These are phyloP conservation scores for Athelia psychrophila DNA, from an alignment of 1,284 basidiomycete genomes.

Conservation along the genomic window DNA sequence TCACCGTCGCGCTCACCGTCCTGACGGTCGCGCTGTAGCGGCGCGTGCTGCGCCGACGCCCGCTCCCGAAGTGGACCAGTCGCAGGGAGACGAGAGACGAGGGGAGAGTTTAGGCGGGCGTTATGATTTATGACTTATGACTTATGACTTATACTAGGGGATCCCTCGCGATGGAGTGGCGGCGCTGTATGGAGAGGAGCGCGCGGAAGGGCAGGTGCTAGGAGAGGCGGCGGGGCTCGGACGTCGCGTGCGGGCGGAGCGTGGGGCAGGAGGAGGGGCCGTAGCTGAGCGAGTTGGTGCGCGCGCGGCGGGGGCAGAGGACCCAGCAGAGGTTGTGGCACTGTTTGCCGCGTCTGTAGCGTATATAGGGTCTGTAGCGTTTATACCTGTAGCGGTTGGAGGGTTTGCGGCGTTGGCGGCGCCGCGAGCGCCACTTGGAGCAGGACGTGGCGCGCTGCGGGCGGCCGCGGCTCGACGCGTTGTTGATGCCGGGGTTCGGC, in stretches of 20 bases:
- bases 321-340: slow-evolving; percentile 38
- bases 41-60: slow-evolving; percentile 52
- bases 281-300: slow-evolving; percentile 45
- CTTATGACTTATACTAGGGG: too few relatives aligned
- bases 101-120: too few relatives aligned
- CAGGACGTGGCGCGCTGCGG: slow-evolving; percentile 66
- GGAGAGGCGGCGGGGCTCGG: slow-evolving; percentile 75
- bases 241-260: slow-evolving; percentile 42
- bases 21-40: slow-evolving; percentile 61
- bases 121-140: too few relatives aligned
- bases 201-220: slow-evolving; percentile 43
- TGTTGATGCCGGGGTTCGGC: too few relatives aligned
- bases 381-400: too few relatives aligned
- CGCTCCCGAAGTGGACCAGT: too few relatives aligned
- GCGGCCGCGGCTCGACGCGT: slow-evolving; percentile 43
- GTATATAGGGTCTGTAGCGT: too few relatives aligned
- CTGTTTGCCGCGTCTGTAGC: slow-evolving; percentile 40
- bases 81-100: too few relatives aligned
- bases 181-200: slow-evolving; percentile 80
- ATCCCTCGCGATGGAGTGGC: too few relatives aligned
- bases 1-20: slow-evolving; percentile 42
- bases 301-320: slow-evolving; percentile 26
- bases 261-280: slow-evolving; percentile 4
- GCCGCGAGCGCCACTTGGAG: slow-evolving; percentile 73
- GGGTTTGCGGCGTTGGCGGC: too few relatives aligned